phyloP scores from a whole-genome alignment of 176 grass and related monocot species.

The Rhynchospora pubera region DNA sequence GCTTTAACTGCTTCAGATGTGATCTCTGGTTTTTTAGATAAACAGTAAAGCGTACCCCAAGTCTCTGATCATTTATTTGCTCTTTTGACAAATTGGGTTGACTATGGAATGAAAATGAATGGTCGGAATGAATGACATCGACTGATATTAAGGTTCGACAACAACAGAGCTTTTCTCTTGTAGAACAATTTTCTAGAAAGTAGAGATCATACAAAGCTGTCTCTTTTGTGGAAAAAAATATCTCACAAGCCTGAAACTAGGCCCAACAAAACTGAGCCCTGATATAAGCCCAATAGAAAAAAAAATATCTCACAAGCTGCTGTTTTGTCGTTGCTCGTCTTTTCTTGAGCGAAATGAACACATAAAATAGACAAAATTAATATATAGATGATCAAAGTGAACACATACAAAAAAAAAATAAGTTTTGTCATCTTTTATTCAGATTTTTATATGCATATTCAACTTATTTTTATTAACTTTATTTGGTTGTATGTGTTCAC shows the following conservation, averaged over 20 bases:
- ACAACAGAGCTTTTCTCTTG: background rate
- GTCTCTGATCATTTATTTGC: slow-evolving; percentile 7
- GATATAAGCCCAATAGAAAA: background rate
- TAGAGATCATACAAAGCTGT: background rate
- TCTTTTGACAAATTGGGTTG: background rate
- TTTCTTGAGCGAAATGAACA: too few species aligned
- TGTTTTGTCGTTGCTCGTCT: too few species aligned
- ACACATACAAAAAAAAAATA: too few species aligned
- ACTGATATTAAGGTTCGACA: background rate
- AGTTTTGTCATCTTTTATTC: too few species aligned
- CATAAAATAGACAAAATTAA: too few species aligned
- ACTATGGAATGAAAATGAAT: background rate
- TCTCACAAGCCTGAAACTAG: background rate
- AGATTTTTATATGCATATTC: too few species aligned
- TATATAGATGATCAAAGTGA: too few species aligned
- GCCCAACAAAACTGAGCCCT: background rate
- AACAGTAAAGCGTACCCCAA: background rate
- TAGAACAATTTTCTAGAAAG: background rate
- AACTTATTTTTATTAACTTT: too few species aligned
- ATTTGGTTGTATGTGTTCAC: too few species aligned
- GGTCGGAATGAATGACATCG: background rate
- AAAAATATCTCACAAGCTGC: too few species aligned
- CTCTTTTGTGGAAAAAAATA: too few species aligned
- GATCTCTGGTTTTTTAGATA: background rate
- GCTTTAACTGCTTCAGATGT: slow-evolving; percentile 10